phyloP scores from a whole-genome alignment of 2,329 filamentous ascomycete genomes.

The Monosporascus sp. region DNA sequence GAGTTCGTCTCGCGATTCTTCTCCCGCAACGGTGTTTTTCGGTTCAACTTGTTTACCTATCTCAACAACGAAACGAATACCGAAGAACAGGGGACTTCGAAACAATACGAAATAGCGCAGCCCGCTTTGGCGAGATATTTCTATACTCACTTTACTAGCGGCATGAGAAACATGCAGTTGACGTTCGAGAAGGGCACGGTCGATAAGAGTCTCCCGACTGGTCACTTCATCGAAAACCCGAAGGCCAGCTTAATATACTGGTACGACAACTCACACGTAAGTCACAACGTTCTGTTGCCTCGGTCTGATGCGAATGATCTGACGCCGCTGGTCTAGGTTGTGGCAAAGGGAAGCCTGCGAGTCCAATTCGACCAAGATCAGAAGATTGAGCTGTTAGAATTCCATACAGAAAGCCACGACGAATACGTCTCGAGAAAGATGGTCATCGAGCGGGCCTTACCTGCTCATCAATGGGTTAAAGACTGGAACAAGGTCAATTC shows the following conservation, averaged over 20 bases:
- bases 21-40: constrained; percentile 68
- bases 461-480: constrained; percentile 59
- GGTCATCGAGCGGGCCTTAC: constrained; percentile 56
- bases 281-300: constrained; percentile 24
- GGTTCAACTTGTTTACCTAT: constrained; percentile 60
- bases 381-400: constrained; percentile 81
- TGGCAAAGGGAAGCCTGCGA: constrained; percentile 70
- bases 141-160: constrained; percentile 80
- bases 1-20: constrained; percentile 78
- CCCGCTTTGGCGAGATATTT: constrained; percentile 85
- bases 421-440: constrained; percentile 74
- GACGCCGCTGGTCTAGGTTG: constrained; percentile 47
- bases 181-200: constrained; percentile 64
- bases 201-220: constrained; percentile 53
- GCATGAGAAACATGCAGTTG: constrained; percentile 80
- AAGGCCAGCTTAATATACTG: constrained; percentile 83
- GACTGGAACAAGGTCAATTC: constrained; percentile 58
- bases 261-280: constrained; percentile 78
- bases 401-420: constrained; percentile 69
- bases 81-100: constrained; percentile 54
- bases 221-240: constrained; percentile 69
- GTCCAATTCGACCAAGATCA: constrained; percentile 75
- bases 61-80: constrained; percentile 30
- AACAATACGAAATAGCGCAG: constrained; percentile 81
- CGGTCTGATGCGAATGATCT: constrained; percentile 11